These are phyloP conservation scores for Leptosphaerulina australis DNA, from an alignment of 2,329 filamentous ascomycete genomes.

Conservation along the genomic window DNA sequence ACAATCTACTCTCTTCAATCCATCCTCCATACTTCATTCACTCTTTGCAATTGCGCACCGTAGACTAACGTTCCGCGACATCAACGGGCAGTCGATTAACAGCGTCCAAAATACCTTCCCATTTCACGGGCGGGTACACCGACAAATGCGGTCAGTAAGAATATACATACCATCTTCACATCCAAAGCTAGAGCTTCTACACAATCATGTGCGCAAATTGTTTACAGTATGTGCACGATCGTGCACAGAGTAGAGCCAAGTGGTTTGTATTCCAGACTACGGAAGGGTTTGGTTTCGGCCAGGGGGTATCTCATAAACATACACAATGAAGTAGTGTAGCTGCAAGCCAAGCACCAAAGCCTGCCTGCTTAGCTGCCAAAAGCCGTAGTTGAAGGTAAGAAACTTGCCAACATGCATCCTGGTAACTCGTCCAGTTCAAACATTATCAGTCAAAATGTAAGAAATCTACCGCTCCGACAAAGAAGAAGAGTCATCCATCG, in stretches of 20 bases:
- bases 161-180: slow-evolving; percentile 3
- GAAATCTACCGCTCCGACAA: slow-evolving; percentile 23
- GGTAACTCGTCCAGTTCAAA: slow-evolving; percentile 21
- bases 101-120: no score
- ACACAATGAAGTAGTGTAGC: slow-evolving; percentile 28
- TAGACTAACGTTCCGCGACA: no score
- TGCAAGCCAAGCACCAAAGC: slow-evolving; percentile 1
- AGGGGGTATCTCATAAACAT: slow-evolving; percentile 43
- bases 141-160: slow-evolving; percentile 11
- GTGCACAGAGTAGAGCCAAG: neutral
- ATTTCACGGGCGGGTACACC: no score
- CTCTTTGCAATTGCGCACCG: no score
- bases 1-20: no score
- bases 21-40: no score
- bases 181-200: neutral
- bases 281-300: slow-evolving; percentile 6
- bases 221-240: no score
- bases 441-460: slow-evolving; percentile 12
- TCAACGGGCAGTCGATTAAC: no score
- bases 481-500: slow-evolving; percentile 41
- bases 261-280: slow-evolving; percentile 15
- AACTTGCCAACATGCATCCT: slow-evolving; percentile 19
- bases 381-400: no score
- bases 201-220: neutral
- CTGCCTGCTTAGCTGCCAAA: no score